phyloP scores from a whole-genome alignment of 2,329 filamentous ascomycete genomes.

The Nannizzia gypsea region DNA sequence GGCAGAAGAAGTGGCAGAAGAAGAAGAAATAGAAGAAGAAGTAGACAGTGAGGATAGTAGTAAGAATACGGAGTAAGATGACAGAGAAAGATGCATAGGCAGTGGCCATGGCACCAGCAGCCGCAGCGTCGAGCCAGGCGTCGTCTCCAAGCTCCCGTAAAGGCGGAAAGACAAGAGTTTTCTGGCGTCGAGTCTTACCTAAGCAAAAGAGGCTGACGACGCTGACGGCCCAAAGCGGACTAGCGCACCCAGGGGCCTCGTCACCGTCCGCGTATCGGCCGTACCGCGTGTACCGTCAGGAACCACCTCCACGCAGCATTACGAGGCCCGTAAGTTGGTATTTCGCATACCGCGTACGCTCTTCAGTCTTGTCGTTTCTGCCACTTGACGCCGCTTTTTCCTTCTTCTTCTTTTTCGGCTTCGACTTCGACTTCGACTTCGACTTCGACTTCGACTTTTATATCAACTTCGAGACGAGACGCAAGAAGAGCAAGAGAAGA shows the following conservation, averaged over 20 bases:
- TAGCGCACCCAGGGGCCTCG: slow-evolving; percentile 10
- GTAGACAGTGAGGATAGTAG: not conserved
- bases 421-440: slow-evolving; percentile 12
- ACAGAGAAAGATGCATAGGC: too few species aligned
- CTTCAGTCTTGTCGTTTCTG: not conserved
- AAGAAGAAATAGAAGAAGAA: not conserved
- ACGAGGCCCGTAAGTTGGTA: slow-evolving; percentile 3
- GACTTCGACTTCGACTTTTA: slow-evolving; percentile 5
- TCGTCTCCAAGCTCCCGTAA: too few species aligned
- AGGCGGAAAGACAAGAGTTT: too few species aligned
- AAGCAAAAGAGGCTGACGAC: slow-evolving; percentile 14
- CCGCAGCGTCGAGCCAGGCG: too few species aligned
- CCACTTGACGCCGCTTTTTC: not conserved
- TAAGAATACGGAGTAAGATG: not conserved
- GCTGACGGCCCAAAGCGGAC: slow-evolving; percentile 5
- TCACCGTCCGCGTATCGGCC: slow-evolving; percentile 9
- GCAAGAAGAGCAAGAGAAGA: too few species aligned
- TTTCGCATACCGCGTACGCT: not conserved
- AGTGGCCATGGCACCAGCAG: too few species aligned
- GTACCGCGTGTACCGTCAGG: slow-evolving; percentile 7
- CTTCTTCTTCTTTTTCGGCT: slow-evolving; percentile 13
- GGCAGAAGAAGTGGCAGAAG: not conserved
- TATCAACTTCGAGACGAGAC: not conserved
- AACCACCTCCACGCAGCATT: not conserved
- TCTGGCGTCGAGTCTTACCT: not conserved